Evolutionary conservation across 164 flowering plant genomes (phyloP).

Genomic region (Nymphaea thermarum): DNA sequence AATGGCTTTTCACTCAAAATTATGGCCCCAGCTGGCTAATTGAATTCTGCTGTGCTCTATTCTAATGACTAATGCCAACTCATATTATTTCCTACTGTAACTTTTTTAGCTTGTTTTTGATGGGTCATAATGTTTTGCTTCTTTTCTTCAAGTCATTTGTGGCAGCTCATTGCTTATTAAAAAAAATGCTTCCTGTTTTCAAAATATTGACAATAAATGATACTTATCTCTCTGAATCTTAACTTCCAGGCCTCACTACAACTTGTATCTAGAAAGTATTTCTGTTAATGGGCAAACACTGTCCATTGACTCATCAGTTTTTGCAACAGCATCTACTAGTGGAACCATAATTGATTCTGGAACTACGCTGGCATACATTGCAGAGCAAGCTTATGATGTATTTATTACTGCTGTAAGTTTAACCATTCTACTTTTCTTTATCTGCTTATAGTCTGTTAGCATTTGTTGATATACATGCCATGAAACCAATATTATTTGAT

Average conservation of each 20-base stretch:
- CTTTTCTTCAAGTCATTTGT: too few relatives aligned
- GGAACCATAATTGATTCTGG: conserved; percentile 98
- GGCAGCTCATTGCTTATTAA: too few relatives aligned
- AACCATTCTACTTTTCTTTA: not conserved
- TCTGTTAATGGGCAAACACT: conserved; percentile 65
- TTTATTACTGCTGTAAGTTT: conserved; percentile 66
- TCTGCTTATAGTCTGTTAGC: not conserved
- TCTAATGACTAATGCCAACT: too few relatives aligned
- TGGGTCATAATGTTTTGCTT: too few relatives aligned
- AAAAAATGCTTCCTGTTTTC: conserved; percentile 5
- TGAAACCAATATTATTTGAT: not conserved
- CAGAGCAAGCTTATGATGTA: conserved; percentile 70
- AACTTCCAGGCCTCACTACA: conserved; percentile 87
- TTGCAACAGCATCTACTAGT: conserved; percentile 49
- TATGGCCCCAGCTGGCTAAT: too few relatives aligned
- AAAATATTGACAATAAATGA: not conserved
- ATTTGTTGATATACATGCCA: not conserved
- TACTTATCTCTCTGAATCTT: too few relatives aligned
- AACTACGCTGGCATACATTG: conserved; percentile 92
- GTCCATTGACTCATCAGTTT: conserved; percentile 62
- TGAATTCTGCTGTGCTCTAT: too few relatives aligned
- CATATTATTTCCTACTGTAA: too few relatives aligned
- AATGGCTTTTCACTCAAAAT: too few relatives aligned
- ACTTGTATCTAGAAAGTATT: conserved; percentile 79
- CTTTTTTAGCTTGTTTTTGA: too few relatives aligned